Percentiles rank a stretch among this genome's conserved stretches.
These are phyloP conservation scores for Aspergillus texensis DNA, from an alignment of 2,329 filamentous ascomycete genomes.

Conservation along the genomic window DNA sequence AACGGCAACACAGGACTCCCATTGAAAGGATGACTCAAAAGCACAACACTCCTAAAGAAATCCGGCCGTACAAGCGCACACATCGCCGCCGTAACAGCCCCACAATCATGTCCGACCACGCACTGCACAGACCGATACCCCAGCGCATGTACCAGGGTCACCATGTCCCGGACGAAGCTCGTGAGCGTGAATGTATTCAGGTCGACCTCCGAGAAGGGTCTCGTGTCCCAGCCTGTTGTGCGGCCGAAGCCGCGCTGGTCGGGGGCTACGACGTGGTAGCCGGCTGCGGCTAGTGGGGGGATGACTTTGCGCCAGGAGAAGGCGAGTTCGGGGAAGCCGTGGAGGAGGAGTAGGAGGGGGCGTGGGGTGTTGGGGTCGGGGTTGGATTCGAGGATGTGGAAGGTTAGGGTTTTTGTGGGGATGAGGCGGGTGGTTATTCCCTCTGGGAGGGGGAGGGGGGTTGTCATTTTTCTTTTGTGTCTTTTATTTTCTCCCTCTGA, in stretches of 20 bases:
- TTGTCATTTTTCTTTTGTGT: neutral
- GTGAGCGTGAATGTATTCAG: conserved; percentile 60
- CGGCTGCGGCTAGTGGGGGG: conserved; percentile 58
- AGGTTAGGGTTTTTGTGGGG: conserved; percentile 60
- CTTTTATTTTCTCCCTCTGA: neutral
- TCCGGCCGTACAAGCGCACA: conserved; percentile 66
- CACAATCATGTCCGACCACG: conserved; percentile 69
- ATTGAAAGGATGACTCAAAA: conserved; percentile 69
- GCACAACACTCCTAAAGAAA: conserved; percentile 62
- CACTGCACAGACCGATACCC: conserved; percentile 61
- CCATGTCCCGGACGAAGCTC: conserved; percentile 62
- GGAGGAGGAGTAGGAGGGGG: conserved; percentile 64
- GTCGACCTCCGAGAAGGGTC: conserved; percentile 55
- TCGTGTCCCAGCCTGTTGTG: conserved; percentile 63
- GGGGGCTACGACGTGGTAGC: conserved; percentile 67
- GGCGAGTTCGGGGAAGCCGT: conserved; percentile 70
- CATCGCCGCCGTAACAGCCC: conserved; percentile 62
- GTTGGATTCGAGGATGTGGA: conserved; percentile 63
- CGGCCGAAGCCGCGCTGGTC: conserved; percentile 71
- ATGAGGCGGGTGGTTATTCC: conserved; percentile 60
- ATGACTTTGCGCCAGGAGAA: conserved; percentile 71
- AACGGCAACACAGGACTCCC: conserved; percentile 54
- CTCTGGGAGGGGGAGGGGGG: conserved; percentile 53
- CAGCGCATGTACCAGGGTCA: conserved; percentile 63
- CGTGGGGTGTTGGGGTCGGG: conserved; percentile 36